Base-by-base conservation (phyloP, 495 filamentous ascomycete species). In the Trichocladium antarcticum region DNA sequence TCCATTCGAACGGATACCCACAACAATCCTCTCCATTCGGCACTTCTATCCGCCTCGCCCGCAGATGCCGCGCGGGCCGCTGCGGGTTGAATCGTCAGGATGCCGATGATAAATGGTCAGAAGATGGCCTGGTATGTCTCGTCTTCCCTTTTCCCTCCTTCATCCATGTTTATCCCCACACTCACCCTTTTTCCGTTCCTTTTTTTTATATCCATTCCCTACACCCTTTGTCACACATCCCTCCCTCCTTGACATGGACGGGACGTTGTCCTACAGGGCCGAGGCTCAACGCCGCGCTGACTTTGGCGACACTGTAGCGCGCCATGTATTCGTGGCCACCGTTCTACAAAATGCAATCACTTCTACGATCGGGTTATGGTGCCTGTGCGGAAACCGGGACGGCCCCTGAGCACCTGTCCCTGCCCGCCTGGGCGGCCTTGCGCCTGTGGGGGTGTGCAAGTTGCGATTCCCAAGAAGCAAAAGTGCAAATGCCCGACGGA, bases 311-410 rank as follows among this genome's bases (percentile, higher is more conserved):
- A 47, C 24, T 42, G 43, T 59, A 92, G 86, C 60, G 81, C 83
- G 70, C 82, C 84, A 59, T 93, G 87, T 56, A 86, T 90, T 55
- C 83, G 84, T 45, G 87, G 87, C 43, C 87, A 93, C 65, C 81
- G 87, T 56, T 89, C 87, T 19, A 85, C 85, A 54, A 85, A 83
- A 74, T 93, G 87, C 58, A 79, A 75, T 28, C 86, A 93, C 68
- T 79, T 73, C 44, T 76, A 81, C 48, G 74, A 77, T 37, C 77
- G 86, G 53, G 64, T 87, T 16, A 81, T 93, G 77, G 67, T 87
- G 48, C 82, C 82, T 40, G 85, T 90, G 9, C 80, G 82, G 43
- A 89, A 87, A 58, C 84, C 87, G 1, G 87, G 87, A 8, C 75
- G 87, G 39, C 87, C 87, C 15, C 67, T 89, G 16, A 82, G 81